Evolutionary conservation across 1,139 yeast species (phyloP), one percentile per base, ranked within the genome.

Genomic region (Yamadazyma conglobata): DNA sequence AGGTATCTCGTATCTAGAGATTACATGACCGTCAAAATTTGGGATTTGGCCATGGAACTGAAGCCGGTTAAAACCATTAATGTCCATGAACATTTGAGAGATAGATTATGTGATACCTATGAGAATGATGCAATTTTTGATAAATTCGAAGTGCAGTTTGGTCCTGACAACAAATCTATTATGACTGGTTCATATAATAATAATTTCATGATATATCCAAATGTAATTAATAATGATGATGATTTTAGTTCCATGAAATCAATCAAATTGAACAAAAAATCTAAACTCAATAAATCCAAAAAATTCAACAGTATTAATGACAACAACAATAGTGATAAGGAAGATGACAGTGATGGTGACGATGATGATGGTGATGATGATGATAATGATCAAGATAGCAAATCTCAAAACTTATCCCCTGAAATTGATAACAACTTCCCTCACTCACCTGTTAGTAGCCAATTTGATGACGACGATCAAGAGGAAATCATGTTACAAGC

Each of bases 91-190:
- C 94, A 87, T 56, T 75, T 93, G 49, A 78, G 96, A 48, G 96
- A 88, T 51, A 73, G 93, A 54, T 70, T 93, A 52, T 91, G 97
- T 62, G 97, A 93, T 58, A 88, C 97, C 24, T 93, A 93, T 64
- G 99, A 93, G 58, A 89, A 89, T 57, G 98, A 93, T 63, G 95
- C 97, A 30, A 93, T 93, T 39, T 93, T 93, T 64, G 98, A 93
- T 68, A 93, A 91, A 69, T 93, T 93, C 60, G 98, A 91, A 66
- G 96, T 88, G 38, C 94, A 83, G 47, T 88, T 91, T 54, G 76
- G 89, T 46, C 98, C 98, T 27, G 97, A 93, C 60, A 85, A 87
- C 52, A 79, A 80, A 56, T 79, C 89, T 35, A 81, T 91, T 39
- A 86, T 93, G 93, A 89, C 98, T 15, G 99, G 99, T 34, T 85